Base-by-base conservation (phyloP, 2,329 filamentous ascomycete genomes). In the Xylariaceae sp. region DNA sequence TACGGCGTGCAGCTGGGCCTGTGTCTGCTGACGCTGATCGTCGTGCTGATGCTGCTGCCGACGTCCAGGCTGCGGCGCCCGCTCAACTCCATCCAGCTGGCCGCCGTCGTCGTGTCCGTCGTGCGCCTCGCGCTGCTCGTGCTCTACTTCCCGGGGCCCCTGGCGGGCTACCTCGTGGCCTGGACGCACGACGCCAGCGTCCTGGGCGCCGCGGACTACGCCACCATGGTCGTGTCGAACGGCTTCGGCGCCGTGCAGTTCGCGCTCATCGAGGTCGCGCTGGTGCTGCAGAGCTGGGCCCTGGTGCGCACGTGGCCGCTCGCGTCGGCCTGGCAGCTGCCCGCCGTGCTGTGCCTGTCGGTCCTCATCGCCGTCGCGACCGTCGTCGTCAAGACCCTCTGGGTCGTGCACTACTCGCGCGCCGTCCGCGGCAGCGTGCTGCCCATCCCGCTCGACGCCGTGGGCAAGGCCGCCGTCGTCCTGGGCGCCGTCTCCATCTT, bases 1-100 rank as follows among this genome's bases (percentile, higher is more conserved):
- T 90, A 87, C 67, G 86, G 82, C 46, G 73, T 81, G 15, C 89
- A 93, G 68, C 77, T 92, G 45, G 90, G 90, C 24, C 83, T 87
- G 20, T 83, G 82, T 40, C 59, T 86, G 52, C 72, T 87, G 55
- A 81, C 91, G 64, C 75, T 92, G 15, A 61, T 87, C 36, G 77
- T 88, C 24, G 74, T 92, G 2, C 72, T 91, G 9, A 65, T 87
- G 53, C 79, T 92, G 69, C 92, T 89, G 0, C 82, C 83, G 16
- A 69, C 76, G 0, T 76, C 83, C 60, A 91, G 90, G 68, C 81
- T 89, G 55, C 74, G 75, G 46, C 86, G 86, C 1, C 67, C 77
- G 0, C 80, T 90, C 16, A 89, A 88, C 68, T 65, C 86, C 58
- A 75, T 92, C 63, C 91, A 92, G 67, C 61, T 81, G 16, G 54